phyloP scores from a whole-genome alignment of 148 eudicot species.

The Dysphania ambrosioides region DNA sequence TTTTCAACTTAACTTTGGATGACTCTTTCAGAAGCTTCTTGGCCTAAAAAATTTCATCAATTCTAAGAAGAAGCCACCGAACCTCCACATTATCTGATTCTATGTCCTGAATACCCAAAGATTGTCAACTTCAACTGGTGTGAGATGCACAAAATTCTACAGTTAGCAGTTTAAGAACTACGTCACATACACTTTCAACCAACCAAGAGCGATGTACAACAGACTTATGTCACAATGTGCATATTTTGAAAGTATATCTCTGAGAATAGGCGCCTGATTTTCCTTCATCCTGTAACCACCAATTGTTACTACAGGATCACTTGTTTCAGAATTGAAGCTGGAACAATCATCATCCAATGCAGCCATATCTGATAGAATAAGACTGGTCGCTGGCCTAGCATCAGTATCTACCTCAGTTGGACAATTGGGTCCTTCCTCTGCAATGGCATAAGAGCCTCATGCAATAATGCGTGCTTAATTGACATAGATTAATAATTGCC shows the following conservation, averaged over 20 bases:
- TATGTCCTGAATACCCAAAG: constrained; percentile 16
- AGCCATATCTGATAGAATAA: constrained; percentile 26
- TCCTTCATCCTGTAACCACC: constrained; percentile 25
- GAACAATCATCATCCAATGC: constrained; percentile 23
- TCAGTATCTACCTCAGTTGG: not conserved
- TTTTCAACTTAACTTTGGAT: constrained; percentile 11
- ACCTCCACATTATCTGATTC: constrained; percentile 17
- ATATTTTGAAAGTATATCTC: constrained; percentile 17
- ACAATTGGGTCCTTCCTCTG: not conserved
- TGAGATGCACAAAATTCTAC: constrained; percentile 17
- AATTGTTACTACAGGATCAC: constrained; percentile 7
- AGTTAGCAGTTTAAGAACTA: constrained; percentile 14
- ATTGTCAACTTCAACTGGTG: constrained; percentile 16
- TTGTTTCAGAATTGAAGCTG: not conserved
- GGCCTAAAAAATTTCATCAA: constrained; percentile 20
- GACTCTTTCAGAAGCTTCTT: constrained; percentile 20
- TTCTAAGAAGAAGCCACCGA: constrained; percentile 27
- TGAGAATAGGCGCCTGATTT: constrained; percentile 17
- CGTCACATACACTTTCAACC: constrained; percentile 23
- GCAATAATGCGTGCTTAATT: not conserved
- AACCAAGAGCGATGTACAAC: constrained; percentile 14
- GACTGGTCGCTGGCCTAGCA: not conserved
- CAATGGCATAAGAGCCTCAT: not conserved
- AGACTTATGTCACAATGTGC: constrained; percentile 9
- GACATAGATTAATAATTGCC: not conserved